Percentiles rank a stretch among this genome's conserved stretches.
Conservation (phyloP, 495 filamentous ascomycete species). For the Hypoxylon perforatum region DNA sequence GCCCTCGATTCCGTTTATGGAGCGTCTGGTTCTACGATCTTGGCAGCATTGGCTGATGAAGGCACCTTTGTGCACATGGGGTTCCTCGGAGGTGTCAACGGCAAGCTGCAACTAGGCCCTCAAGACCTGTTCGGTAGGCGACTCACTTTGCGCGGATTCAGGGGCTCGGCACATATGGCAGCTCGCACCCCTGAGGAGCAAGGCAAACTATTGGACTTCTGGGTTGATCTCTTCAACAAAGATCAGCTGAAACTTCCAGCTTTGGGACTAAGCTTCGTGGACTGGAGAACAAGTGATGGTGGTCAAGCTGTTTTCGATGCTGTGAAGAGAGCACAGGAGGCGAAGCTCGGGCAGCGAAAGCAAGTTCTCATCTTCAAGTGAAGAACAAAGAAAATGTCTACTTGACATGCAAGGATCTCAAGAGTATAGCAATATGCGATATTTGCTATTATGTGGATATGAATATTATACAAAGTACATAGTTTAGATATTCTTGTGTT, state of each 20-base stretch:
- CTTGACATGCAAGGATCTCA: no score
- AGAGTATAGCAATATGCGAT: no score
- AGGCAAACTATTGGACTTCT: background rate
- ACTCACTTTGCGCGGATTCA: conserved; percentile 1
- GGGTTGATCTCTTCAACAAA: conserved; percentile 1
- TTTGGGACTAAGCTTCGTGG: background rate
- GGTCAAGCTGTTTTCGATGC: background rate
- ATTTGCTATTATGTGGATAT: no score
- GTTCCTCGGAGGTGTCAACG: background rate
- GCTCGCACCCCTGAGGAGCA: background rate
- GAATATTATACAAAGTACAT: no score
- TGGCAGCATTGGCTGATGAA: background rate
- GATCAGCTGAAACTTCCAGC: background rate
- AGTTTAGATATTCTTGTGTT: no score
- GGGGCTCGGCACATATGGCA: background rate
- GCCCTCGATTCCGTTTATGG: background rate
- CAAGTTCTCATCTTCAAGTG: background rate
- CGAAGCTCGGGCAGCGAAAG: background rate
- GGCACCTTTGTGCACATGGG: background rate
- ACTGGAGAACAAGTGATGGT: background rate
- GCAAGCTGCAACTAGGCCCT: background rate
- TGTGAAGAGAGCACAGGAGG: background rate
- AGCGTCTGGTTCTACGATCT: background rate
- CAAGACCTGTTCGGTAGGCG: conserved; percentile 1
- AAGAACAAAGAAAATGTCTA: background rate